A percentile compares a stretch with the other conserved stretches of the same genome.
Evolutionary conservation across 2,329 filamentous ascomycete genomes (phyloP).

Genomic region (Exophiala mesophila): DNA sequence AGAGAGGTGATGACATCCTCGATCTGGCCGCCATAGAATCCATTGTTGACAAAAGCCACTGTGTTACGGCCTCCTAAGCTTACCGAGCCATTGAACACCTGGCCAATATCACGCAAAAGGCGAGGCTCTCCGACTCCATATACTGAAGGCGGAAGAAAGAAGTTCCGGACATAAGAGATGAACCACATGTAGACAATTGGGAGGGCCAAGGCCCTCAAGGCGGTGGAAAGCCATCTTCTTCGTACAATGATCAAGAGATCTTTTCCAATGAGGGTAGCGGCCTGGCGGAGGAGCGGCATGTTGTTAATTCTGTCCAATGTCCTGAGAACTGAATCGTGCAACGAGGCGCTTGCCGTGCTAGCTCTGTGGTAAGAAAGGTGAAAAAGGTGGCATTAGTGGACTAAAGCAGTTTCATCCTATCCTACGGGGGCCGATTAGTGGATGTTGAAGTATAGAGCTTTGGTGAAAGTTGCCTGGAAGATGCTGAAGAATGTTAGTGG

Average conservation of each 20-base stretch:
- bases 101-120: slow-evolving; percentile 58
- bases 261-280: slow-evolving; percentile 53
- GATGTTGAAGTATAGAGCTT: too few species aligned
- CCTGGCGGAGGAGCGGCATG: slow-evolving; percentile 37
- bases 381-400: too few species aligned
- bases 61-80: slow-evolving; percentile 57
- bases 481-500: too few species aligned
- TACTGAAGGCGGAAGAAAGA: slow-evolving; percentile 70
- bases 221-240: slow-evolving; percentile 49
- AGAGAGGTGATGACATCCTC: slow-evolving; percentile 64
- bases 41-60: slow-evolving; percentile 75
- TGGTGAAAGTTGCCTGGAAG: too few species aligned
- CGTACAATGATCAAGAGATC: slow-evolving; percentile 50
- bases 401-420: too few species aligned
- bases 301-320: too few species aligned
- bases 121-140: slow-evolving; percentile 64
- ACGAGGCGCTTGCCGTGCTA: too few species aligned
- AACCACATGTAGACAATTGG: slow-evolving; percentile 46
- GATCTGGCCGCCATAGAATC: slow-evolving; percentile 64
- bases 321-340: too few species aligned
- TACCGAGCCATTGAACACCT: slow-evolving; percentile 52
- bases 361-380: too few species aligned
- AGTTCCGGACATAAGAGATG: slow-evolving; percentile 66
- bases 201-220: slow-evolving; percentile 50
- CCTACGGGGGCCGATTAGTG: too few species aligned